Base-by-base conservation (phyloP, 495 filamentous ascomycete species). In the Neurospora sp. region DNA sequence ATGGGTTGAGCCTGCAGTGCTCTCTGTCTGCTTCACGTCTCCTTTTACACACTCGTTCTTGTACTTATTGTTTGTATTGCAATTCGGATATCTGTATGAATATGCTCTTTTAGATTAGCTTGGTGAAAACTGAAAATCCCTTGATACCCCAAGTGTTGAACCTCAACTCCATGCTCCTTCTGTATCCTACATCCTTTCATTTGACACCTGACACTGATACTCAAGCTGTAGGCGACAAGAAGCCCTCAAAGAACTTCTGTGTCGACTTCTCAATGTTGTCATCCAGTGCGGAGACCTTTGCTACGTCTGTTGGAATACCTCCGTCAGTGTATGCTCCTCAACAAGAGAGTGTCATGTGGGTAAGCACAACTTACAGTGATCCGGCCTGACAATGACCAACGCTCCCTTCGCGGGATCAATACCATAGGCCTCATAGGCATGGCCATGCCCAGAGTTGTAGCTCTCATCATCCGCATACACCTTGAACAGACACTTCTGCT, bases 281-380 rank as follows among this genome's bases (percentile, higher is more conserved):
- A n/a, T 76, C 66, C 14, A 80, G 37, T 12, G 62, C 38, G 0
- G 73, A 70, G 18, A 80, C 44, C 71, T 79, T 79, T 59, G 78
- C 78, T 5, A 79, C 75, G 69, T 80, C 78, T 80, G 16, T n/a
- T 44, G 42, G 3, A n/a, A 44, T n/a, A n/a, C n/a, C n/a, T n/a
- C 42, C 42, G 42, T 44, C 6, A 44, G 42, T n/a, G n/a, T n/a
- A n/a, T n/a, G n/a, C n/a, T n/a, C n/a, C n/a, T n/a, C n/a, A n/a
- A n/a, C n/a, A n/a, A n/a, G n/a, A n/a, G n/a, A n/a, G n/a, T n/a
- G n/a, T n/a, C n/a, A n/a, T n/a, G n/a, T n/a, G n/a, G n/a, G n/a
- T n/a, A n/a, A n/a, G n/a, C n/a, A n/a, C n/a, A n/a, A 81, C 88
- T 82, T 79, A 89, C 89, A 91, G 78, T 92, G 90, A 82, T 93